phyloP scores from a whole-genome alignment of 1,139 yeast species.

The Candida neerlandica region DNA sequence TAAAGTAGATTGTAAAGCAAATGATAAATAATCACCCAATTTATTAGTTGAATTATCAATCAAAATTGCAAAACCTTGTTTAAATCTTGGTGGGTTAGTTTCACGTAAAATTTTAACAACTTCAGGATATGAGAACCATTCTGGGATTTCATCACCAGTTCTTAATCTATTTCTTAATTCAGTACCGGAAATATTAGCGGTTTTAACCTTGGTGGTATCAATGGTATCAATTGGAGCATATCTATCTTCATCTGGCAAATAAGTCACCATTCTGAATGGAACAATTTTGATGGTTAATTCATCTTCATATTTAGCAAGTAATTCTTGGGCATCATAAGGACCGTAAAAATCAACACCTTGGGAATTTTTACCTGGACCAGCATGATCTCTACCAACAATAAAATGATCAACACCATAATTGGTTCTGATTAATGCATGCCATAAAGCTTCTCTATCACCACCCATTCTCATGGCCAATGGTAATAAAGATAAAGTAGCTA shows the following conservation, averaged over 20 bases:
- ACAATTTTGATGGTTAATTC: constrained; percentile 90
- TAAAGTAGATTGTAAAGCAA: constrained; percentile 86
- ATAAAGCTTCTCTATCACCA: constrained; percentile 96
- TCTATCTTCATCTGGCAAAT: constrained; percentile 92
- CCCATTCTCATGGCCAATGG: constrained; percentile 99
- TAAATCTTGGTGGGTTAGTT: constrained; percentile 87
- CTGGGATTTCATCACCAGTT: constrained; percentile 88
- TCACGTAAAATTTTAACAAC: constrained; percentile 90
- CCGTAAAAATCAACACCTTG: constrained; percentile 95
- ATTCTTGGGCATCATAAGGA: constrained; percentile 93
- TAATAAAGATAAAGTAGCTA: constrained; percentile 84
- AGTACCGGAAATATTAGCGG: constrained; percentile 93
- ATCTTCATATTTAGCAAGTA: constrained; percentile 71
- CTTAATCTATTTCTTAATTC: constrained; percentile 86
- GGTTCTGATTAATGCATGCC: constrained; percentile 97
- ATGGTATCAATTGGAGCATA: constrained; percentile 95
- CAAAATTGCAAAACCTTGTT: constrained; percentile 82
- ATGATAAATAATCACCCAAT: constrained; percentile 55
- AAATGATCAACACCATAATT: constrained; percentile 97
- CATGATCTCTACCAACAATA: constrained; percentile 97
- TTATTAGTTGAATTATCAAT: constrained; percentile 55
- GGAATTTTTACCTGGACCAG: constrained; percentile 95
- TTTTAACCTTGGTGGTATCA: constrained; percentile 68
- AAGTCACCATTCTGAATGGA: constrained; percentile 96
- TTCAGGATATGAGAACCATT: constrained; percentile 97